Conservation (phyloP, 305 asterid species). For the Fraxinus baroniana region DNA sequence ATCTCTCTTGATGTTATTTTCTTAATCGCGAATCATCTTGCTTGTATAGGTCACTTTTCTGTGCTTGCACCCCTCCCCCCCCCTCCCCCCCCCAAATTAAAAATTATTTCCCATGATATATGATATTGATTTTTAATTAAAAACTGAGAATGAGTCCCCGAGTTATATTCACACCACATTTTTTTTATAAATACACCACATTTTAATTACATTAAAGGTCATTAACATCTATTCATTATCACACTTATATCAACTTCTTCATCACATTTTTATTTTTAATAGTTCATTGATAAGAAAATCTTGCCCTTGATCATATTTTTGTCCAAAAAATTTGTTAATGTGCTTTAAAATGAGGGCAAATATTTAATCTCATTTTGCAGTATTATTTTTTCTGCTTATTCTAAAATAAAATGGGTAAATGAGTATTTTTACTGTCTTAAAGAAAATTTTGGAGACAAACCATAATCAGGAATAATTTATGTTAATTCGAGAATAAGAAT, state of each 20-base stretch:
- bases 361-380: not conserved
- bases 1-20: slow-evolving; percentile 1
- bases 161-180: not conserved
- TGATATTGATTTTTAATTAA: not conserved
- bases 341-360: not conserved
- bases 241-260: not conserved
- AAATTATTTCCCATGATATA: not conserved
- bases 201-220: not conserved
- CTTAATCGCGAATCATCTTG: not conserved
- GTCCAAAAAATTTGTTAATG: not conserved
- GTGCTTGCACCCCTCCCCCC: not conserved
- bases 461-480: not conserved
- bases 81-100: not conserved
- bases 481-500: not conserved
- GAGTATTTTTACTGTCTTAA: not conserved
- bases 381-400: too few relatives aligned
- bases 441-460: not conserved
- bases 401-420: not conserved
- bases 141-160: not conserved
- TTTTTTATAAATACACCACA: not conserved
- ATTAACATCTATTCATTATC: not conserved
- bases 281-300: not conserved
- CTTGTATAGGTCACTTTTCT: not conserved
- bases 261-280: not conserved
- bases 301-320: not conserved